These are phyloP conservation scores for Arxiozyma slooffiae DNA, from an alignment of 1,139 yeast genomes.

Conservation along the genomic window DNA sequence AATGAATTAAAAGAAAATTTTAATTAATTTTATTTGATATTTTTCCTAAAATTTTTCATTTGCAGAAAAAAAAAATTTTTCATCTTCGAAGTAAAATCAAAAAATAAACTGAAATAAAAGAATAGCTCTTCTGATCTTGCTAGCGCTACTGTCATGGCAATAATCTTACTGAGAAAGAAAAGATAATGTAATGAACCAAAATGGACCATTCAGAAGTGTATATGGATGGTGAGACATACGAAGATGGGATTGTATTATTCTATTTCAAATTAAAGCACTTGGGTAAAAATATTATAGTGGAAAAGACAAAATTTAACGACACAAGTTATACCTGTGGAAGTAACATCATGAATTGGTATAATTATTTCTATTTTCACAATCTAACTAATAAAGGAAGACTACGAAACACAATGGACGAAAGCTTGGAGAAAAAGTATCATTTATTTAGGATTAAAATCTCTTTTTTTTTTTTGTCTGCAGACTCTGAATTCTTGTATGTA, in stretches of 20 bases:
- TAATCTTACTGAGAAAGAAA: not conserved
- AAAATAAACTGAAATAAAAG: not conserved
- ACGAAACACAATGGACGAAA: no score
- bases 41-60: not conserved
- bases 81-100: no score
- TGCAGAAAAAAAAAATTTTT: not conserved
- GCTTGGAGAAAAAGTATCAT: not conserved
- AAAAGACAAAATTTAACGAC: no score
- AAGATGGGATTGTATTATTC: no score
- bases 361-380: not conserved
- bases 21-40: not conserved
- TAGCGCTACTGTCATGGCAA: not conserved
- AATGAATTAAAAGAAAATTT: not conserved
- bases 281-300: not conserved
- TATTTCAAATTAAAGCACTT: no score
- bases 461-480: conserved; percentile 19
- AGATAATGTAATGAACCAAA: no score
- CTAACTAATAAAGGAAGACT: not conserved
- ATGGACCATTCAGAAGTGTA: not conserved
- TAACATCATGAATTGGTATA: not conserved
- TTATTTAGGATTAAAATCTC: not conserved
- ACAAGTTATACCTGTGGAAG: not conserved
- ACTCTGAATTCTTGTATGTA: conserved; percentile 14
- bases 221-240: not conserved
- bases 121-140: not conserved